Percentiles rank a stretch among this genome's conserved stretches.
These are phyloP conservation scores for Hypomontagnella monticulosa DNA, from an alignment of 495 filamentous ascomycete species.

Conservation along the genomic window DNA sequence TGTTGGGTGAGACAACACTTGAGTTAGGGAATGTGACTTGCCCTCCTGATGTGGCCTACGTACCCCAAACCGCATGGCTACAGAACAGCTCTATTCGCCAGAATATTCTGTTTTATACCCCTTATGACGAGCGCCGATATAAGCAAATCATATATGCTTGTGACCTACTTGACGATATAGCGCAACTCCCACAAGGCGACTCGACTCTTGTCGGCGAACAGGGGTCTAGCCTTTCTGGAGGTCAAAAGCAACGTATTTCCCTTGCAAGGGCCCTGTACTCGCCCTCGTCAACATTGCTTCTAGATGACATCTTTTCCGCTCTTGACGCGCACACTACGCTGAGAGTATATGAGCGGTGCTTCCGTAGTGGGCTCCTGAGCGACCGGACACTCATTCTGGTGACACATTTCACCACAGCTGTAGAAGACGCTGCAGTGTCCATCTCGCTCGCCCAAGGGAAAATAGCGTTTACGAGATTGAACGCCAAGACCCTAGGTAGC, in stretches of 20 bases:
- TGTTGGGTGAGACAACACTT: slow-evolving; percentile 84
- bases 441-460: slow-evolving; percentile 71
- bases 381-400: slow-evolving; percentile 82
- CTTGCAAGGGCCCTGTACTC: slow-evolving; percentile 83
- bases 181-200: slow-evolving; percentile 80
- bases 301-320: slow-evolving; percentile 86
- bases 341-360: slow-evolving; percentile 83
- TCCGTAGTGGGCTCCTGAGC: slow-evolving; percentile 79
- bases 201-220: slow-evolving; percentile 85
- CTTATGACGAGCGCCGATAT: slow-evolving; percentile 76
- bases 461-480: slow-evolving; percentile 75
- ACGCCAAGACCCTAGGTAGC: slow-evolving; percentile 62
- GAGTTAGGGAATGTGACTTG: slow-evolving; percentile 70
- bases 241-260: slow-evolving; percentile 88
- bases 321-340: slow-evolving; percentile 89
- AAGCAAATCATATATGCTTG: slow-evolving; percentile 78
- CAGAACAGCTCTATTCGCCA: slow-evolving; percentile 85
- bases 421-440: slow-evolving; percentile 70
- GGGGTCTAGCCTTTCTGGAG: slow-evolving; percentile 83
- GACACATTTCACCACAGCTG: slow-evolving; percentile 79
- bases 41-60: slow-evolving; percentile 79
- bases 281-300: slow-evolving; percentile 74
- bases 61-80: slow-evolving; percentile 89
- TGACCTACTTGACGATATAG: slow-evolving; percentile 79
- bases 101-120: slow-evolving; percentile 81